Percentiles rank a stretch among this genome's conserved stretches.
Evolutionary conservation across 768 basidiomycete species (phyloP).

Genomic region (Mrakia gelida): DNA sequence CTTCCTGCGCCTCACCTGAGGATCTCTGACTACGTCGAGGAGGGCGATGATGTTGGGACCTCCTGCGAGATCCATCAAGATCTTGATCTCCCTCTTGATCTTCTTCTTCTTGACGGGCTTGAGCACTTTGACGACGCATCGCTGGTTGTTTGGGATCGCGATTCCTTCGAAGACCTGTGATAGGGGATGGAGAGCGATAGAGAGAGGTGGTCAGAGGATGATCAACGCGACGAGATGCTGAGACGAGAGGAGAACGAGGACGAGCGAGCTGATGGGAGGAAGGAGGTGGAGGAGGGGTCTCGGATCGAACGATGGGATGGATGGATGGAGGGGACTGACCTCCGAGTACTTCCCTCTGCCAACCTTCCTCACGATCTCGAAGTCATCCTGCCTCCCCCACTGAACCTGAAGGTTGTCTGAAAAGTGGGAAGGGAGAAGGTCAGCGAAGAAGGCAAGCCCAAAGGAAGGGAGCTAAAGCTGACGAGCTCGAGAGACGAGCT

Average conservation of each 20-base stretch:
- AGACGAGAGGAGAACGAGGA: no score
- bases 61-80: constrained; percentile 90
- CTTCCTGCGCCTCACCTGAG: constrained; percentile 49
- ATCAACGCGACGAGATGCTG: neutral
- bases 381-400: constrained; percentile 95
- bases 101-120: constrained; percentile 99
- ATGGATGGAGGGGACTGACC: neutral
- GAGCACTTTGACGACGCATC: constrained; percentile 96
- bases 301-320: no score
- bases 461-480: neutral
- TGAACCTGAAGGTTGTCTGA: constrained; percentile 83
- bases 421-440: neutral
- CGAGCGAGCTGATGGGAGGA: neutral
- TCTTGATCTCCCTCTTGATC: constrained; percentile 98
- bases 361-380: constrained; percentile 93
- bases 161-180: constrained; percentile 73
- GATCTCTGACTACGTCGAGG: constrained; percentile 92
- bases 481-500: neutral
- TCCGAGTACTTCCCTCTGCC: constrained; percentile 54
- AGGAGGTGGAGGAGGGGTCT: neutral
- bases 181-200: neutral
- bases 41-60: constrained; percentile 92
- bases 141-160: constrained; percentile 82
- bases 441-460: neutral
- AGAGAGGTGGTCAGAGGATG: neutral